Base-by-base conservation (phyloP, 257 asterid genomes). In the Solanum medicagineum region DNA sequence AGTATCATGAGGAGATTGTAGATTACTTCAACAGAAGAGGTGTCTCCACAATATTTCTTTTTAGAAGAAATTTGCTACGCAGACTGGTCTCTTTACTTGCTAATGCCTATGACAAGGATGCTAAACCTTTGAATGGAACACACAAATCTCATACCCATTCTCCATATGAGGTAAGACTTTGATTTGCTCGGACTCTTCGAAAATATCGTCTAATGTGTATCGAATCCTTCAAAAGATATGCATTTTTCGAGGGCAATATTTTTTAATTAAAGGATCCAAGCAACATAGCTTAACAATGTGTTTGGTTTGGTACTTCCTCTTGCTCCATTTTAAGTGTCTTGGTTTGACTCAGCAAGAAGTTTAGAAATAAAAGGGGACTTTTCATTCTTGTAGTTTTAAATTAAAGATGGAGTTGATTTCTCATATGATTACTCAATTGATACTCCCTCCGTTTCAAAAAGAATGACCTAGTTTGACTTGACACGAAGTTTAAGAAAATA, bases 71-170 rank as follows among this genome's bases (percentile, higher is more conserved):
- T 84, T 91, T 89, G 60, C 91, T 94, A 11, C 91, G 97, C 7
- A 86, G 99, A 89, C 87, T 92, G 92, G 84, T 95, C 86, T 95
- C 98, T 15, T 47, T 92, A 83, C 91, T 93, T 24, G 98, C 98
- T 19, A 95, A 95, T 49, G 60, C 87, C 36, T 92, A 92, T 49
- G 98, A 95, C 89, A 95, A 92, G 87, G 90, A 92, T 49, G 92
- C 80, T 55, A 95, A 92, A 85, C 90, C 86, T 1, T 60, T 95
- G 84, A 95, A 95, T 54, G 99, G 99, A 63, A 93, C 94, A 1
- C 98, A 95, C 84, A 92, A 93, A 89, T 94, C 99, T 59, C 99
- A 95, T 69, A 97, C 92, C 20, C 98, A 94, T 91, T 87, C 98
- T 12, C 86, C 93, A 17, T 90, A 89, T 13, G 99, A 95, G 92